Base-by-base conservation (phyloP, 129 eudicot species). In the Lonicera japonica region DNA sequence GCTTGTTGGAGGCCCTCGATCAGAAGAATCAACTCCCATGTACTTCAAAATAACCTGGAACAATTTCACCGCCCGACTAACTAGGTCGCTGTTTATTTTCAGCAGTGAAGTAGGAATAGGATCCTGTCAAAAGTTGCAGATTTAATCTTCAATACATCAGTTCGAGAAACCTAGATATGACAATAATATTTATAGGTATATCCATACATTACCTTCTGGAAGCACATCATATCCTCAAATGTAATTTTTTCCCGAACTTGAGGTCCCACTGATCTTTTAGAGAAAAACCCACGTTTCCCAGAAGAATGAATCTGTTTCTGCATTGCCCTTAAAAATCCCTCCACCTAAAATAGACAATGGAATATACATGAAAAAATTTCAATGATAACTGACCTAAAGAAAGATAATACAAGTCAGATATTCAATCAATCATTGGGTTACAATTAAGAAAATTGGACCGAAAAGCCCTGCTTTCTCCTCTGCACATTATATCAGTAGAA, bases 181-280 rank as follows among this genome's bases (percentile, higher is more conserved):
- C 50, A 25, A 1, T 29, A 1, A 29, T 43, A 43, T 43, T 21
- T 25, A n/a, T 21, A 13, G 66, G 55, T 40, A 38, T 43, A 51
- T 56, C 8, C 61, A 16, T 15, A 2, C 22, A 69, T 72, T 75
- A 79, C 99, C 95, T 78, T 94, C 60, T 94, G 99, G 77, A 88
- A 94, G 75, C 95, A 88, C 66, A 94, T 70, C 99, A 94, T 94
- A 68, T 94, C 96, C 83, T 88, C 99, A 75, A 94, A 94, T 59
- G 92, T 94, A 65, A 85, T 85, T 67, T 85, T 94, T 52, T 88
- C 92, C 14, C 92, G 84, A 60, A 70, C 75, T 60, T 88, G 99
- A 6, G 86, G 76, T 39, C 99, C 94, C 54, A 78, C 82, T 1
- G 99, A 81, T 79, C 82, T 79, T 79, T 94, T 94, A 3, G 95